These are phyloP conservation scores for Solanum corneliomulleri DNA, from an alignment of 257 asterid species.

Conservation along the genomic window DNA sequence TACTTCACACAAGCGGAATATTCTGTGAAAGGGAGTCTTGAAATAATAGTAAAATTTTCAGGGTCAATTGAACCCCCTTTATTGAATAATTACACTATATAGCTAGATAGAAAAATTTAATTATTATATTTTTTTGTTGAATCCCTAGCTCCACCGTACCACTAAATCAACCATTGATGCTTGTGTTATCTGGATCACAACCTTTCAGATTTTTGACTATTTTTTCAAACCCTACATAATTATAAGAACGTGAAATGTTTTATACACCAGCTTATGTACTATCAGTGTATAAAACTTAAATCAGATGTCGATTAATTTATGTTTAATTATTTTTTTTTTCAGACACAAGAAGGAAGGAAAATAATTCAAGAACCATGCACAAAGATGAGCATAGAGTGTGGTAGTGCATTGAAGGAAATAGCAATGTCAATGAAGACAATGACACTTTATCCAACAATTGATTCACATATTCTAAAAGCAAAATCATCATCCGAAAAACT, in stretches of 20 bases:
- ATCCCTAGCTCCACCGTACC: too few species aligned
- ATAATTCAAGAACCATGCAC: slow-evolving; percentile 20
- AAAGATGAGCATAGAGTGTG: slow-evolving; percentile 47
- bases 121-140: not conserved
- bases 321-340: not conserved
- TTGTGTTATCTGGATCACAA: not conserved
- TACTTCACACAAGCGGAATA: not conserved
- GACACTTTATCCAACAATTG: slow-evolving; percentile 27
- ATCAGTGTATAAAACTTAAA: not conserved
- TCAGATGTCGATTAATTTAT: not conserved
- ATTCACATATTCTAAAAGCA: slow-evolving; percentile 21
- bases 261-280: not conserved
- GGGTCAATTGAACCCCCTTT: not conserved
- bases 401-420: slow-evolving; percentile 47
- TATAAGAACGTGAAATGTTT: not conserved
- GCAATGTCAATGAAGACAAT: slow-evolving; percentile 39
- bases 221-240: not conserved
- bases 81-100: not conserved
- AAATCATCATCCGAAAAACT: slow-evolving; percentile 29
- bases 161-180: not conserved
- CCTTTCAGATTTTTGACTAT: not conserved
- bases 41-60: not conserved
- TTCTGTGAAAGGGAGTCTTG: not conserved
- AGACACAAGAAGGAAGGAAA: slow-evolving; percentile 36
- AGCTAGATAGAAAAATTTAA: not conserved